phyloP scores from a whole-genome alignment of 2,329 filamentous ascomycete genomes.

The Fusarium brachygibbosum region DNA sequence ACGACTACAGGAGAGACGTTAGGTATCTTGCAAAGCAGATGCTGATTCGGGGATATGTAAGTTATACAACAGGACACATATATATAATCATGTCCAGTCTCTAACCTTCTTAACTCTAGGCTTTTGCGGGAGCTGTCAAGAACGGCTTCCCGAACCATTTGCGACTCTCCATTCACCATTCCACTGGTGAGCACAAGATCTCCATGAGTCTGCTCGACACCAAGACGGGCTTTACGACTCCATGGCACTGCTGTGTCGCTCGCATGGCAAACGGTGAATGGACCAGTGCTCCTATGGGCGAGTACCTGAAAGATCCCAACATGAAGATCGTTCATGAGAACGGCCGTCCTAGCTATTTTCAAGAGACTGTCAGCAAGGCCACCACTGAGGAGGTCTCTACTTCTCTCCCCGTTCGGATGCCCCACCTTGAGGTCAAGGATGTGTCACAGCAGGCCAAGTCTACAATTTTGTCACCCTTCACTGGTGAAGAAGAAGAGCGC shows the following conservation, averaged over 20 bases:
- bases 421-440: rapidly evolving
- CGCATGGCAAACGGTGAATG: conserved; percentile 1
- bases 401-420: no score
- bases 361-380: background rate
- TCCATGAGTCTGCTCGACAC: conserved; percentile 51
- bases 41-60: conserved; percentile 50
- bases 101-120: conserved; percentile 15
- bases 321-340: conserved; percentile 10
- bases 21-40: conserved; percentile 52
- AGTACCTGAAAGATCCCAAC: conserved; percentile 11
- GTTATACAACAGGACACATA: background rate
- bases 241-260: conserved; percentile 50
- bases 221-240: conserved; percentile 51
- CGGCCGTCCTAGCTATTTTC: conserved; percentile 2
- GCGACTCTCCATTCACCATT: conserved; percentile 52
- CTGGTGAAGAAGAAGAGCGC: background rate
- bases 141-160: conserved; percentile 47
- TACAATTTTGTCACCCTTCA: background rate
- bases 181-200: conserved; percentile 46
- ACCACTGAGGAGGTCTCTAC: rapidly evolving
- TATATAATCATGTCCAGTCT: no score
- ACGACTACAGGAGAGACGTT: conserved; percentile 47
- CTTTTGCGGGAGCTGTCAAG: conserved; percentile 50
- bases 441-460: background rate
- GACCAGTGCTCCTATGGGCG: conserved; percentile 21